Base-by-base conservation (phyloP, 2,329 filamentous ascomycete genomes). In the Colletotrichum chlorophyti region DNA sequence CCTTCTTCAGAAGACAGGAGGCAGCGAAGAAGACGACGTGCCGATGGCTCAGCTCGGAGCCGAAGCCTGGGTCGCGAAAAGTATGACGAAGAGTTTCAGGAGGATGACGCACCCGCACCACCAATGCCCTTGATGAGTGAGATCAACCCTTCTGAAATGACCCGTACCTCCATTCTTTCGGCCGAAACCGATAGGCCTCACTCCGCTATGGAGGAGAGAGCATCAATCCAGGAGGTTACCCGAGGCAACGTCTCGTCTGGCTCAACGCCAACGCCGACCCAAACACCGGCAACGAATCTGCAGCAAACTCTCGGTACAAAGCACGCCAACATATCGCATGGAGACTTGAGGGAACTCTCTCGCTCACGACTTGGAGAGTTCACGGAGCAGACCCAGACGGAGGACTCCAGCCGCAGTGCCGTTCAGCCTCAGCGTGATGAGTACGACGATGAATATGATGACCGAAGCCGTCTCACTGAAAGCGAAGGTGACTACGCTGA, bases 111-210 rank as follows among this genome's bases (percentile, higher is more conserved):
- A 12, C 79, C 79, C 9, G 72, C 75, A 5, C 89, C 93, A 6
- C 91, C 91, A 6, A 92, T 97, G 89, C 94, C 94, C 3, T 82
- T 97, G 62, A 89, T 90, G 73, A 97, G 93, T 73, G 91, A 92
- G 53, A 85, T 96, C 55, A 90, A 91, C 64, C 86, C 90, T 37
- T 96, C 94, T 0, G 93, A 97, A 48, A 74, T 97, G 53, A 98
- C 94, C 0, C 84, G 94, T 65, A 90, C 90, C 14, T 97, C 94
- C 0, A 91, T 98, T 51, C 76, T 95, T 15, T 95, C 93, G 5
- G 90, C 91, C 26, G 87, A 90, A 24, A 91, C 91, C 0, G 91
- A 91, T 63, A 80, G 87, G 48, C 89, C 91, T 14, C 81, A 83
- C 42, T 91, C 90, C 15, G 86, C 88, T 19, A 88, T 81, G 67